A percentile compares a stretch with the other conserved stretches of the same genome.
These are phyloP conservation scores for Talaromyces liani DNA, from an alignment of 495 filamentous ascomycete genomes.

Conservation along the genomic window DNA sequence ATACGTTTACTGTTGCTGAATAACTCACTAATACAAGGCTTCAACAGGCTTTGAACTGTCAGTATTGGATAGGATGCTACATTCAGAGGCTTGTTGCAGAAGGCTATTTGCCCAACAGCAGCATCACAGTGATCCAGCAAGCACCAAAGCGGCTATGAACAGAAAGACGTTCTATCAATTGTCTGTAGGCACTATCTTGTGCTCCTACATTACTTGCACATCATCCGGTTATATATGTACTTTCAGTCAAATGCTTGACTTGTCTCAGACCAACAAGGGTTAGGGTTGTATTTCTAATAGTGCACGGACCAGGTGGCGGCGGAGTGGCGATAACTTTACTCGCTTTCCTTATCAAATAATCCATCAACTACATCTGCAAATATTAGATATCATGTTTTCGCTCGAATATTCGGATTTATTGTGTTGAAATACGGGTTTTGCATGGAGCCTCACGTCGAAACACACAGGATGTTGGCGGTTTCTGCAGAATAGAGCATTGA, in stretches of 20 bases:
- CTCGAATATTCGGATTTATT: not conserved
- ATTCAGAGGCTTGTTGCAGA: conserved; percentile 11
- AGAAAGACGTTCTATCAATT: not conserved
- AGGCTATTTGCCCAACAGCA: conserved; percentile 4
- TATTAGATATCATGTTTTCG: not conserved
- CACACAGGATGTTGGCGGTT: not conserved
- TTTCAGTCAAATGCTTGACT: not conserved
- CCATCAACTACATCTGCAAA: not conserved
- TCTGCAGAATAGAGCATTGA: not conserved
- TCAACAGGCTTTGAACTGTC: conserved; percentile 6
- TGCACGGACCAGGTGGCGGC: not conserved
- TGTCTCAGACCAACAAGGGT: not conserved
- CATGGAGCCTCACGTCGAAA: not conserved
- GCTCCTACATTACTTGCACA: too few species aligned
- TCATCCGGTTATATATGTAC: too few species aligned
- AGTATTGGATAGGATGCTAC: conserved; percentile 11
- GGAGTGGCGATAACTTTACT: not conserved
- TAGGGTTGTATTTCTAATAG: not conserved
- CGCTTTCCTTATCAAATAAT: not conserved
- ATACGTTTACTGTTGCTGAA: not conserved
- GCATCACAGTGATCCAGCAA: not conserved
- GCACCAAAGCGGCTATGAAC: not conserved
- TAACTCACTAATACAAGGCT: not conserved
- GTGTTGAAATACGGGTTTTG: not conserved
- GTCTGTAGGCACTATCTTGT: not conserved